A percentile compares a stretch with the other conserved stretches of the same genome.
Evolutionary conservation across 441 rosid species (phyloP).

Genomic region (Syzygium syzygioides): DNA sequence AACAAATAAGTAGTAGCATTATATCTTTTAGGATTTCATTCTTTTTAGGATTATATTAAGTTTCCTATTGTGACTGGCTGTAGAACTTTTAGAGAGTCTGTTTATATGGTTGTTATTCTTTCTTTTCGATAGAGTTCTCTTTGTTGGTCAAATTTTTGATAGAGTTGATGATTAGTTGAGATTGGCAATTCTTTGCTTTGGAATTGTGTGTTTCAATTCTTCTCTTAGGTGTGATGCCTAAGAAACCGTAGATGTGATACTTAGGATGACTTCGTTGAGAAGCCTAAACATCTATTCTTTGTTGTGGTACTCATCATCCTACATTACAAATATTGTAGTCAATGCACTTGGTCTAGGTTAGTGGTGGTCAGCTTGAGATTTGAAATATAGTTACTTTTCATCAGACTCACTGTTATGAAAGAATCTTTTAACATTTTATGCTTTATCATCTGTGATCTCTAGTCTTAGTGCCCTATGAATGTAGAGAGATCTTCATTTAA

Average conservation of each 20-base stretch:
- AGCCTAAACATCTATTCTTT: neutral
- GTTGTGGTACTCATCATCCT: neutral
- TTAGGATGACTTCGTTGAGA: neutral
- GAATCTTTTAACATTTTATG: neutral
- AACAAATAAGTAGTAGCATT: neutral
- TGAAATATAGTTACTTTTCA: neutral
- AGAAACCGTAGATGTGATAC: neutral
- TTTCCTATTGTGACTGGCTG: neutral
- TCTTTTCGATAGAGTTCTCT: neutral
- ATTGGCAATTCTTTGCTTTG: neutral
- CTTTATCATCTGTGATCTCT: neutral
- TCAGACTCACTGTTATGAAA: neutral
- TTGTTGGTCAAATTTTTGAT: neutral
- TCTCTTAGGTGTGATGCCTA: neutral
- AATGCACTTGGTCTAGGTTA: neutral
- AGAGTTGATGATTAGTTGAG: neutral
- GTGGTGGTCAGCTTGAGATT: neutral
- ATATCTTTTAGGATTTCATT: neutral
- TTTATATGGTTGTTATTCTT: neutral
- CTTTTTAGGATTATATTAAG: neutral
- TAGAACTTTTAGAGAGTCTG: neutral
- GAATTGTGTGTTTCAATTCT: neutral
- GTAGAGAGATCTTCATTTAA: neutral
- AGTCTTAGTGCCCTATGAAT: neutral
- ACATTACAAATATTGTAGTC: neutral